Evolutionary conservation across 768 basidiomycete genomes (phyloP).

Genomic region (Clavulina sp.): DNA sequence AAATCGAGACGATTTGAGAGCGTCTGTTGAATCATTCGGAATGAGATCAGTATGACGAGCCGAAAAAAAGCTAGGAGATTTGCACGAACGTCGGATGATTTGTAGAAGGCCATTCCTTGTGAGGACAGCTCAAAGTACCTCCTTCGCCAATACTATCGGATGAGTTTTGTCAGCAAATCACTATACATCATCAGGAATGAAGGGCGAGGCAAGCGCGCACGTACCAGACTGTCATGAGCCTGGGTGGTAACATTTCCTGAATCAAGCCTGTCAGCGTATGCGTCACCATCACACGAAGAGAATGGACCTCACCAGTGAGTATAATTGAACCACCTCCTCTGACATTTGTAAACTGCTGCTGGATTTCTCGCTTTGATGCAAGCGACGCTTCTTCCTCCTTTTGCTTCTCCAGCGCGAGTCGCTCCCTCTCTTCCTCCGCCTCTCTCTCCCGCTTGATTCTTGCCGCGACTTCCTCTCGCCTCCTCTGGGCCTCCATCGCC

Average conservation of each 20-base stretch:
- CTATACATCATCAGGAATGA: neutral
- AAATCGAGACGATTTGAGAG: conserved; percentile 17
- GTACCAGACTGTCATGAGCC: conserved; percentile 28
- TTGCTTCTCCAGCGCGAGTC: conserved; percentile 23
- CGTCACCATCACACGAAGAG: neutral
- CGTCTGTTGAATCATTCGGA: conserved; percentile 17
- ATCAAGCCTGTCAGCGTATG: conserved; percentile 17
- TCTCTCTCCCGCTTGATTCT: conserved; percentile 28
- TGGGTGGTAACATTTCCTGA: conserved; percentile 50
- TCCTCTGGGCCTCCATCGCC: conserved; percentile 32
- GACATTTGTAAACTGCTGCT: conserved; percentile 28
- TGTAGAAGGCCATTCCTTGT: conserved; percentile 31
- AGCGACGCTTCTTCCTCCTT: neutral
- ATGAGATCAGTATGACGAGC: neutral
- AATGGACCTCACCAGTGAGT: neutral
- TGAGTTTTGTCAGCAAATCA: neutral
- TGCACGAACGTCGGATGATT: conserved; percentile 32
- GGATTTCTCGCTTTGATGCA: conserved; percentile 20
- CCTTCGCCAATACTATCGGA: conserved; percentile 31
- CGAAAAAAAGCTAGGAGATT: neutral
- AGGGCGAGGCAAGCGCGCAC: neutral
- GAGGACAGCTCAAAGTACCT: conserved; percentile 42
- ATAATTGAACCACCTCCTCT: conserved; percentile 16
- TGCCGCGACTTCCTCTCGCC: conserved; percentile 28
- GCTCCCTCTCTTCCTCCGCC: conserved; percentile 24